Evolutionary conservation across 2,329 filamentous ascomycete species (phyloP).

Genomic region (Capronia epimyces): DNA sequence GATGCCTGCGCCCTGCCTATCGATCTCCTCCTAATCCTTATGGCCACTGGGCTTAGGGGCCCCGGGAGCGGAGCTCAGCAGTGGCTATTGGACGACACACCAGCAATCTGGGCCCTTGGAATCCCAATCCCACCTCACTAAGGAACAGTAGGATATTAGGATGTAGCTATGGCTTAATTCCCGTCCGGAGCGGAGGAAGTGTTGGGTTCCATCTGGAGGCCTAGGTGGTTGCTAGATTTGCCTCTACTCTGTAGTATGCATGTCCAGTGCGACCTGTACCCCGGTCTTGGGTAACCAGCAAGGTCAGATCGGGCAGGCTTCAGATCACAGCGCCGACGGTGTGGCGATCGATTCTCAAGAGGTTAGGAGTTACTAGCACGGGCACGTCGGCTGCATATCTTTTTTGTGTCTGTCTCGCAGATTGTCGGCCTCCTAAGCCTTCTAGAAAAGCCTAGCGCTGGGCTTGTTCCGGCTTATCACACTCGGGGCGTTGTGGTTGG

Average conservation of each 20-base stretch:
- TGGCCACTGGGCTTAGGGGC: too few relatives aligned
- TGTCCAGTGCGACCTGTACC: constrained; percentile 14
- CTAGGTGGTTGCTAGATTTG: background rate
- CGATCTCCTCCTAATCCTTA: background rate
- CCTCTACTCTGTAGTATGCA: background rate
- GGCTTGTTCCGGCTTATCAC: constrained; percentile 4
- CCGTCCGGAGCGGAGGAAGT: background rate
- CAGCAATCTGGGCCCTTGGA: background rate
- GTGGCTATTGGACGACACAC: background rate
- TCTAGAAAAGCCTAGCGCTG: constrained; percentile 22
- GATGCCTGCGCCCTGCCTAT: background rate
- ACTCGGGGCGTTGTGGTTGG: constrained; percentile 8
- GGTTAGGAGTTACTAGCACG: too few relatives aligned
- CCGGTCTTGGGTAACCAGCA: background rate
- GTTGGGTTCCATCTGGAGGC: background rate
- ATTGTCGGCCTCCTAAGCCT: constrained; percentile 21
- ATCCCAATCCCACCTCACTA: constrained; percentile 21
- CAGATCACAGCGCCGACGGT: too few relatives aligned
- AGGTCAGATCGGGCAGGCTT: too few relatives aligned
- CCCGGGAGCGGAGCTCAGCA: background rate
- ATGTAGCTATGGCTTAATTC: constrained; percentile 1
- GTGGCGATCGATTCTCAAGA: too few relatives aligned
- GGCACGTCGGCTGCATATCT: too few relatives aligned
- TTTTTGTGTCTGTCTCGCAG: background rate
- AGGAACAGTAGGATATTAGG: too few relatives aligned